Evolutionary conservation across 2,329 filamentous ascomycete genomes (phyloP).

Genomic region (Fusarium liriodendri): DNA sequence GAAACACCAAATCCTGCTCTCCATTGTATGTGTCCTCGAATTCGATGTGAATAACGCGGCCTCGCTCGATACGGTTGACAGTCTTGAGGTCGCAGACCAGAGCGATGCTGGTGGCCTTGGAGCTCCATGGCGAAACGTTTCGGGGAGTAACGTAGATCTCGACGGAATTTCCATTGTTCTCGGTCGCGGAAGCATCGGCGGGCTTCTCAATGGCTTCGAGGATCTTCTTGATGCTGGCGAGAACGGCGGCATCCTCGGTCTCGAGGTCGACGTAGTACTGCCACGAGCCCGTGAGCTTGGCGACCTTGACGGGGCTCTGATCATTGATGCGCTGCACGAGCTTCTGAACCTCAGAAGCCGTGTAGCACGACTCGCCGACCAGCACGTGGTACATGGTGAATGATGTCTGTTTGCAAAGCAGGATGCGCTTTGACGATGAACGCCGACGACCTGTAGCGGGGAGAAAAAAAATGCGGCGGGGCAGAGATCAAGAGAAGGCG

Average conservation of each 20-base stretch:
- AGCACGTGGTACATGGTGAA: constrained; percentile 52
- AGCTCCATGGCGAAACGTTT: constrained; percentile 96
- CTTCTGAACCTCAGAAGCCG: constrained; percentile 56
- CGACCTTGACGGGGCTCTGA: constrained; percentile 57
- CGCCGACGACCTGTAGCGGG: constrained; percentile 29
- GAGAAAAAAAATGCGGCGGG: constrained; percentile 39
- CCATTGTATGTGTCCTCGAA: constrained; percentile 62
- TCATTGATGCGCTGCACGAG: constrained; percentile 58
- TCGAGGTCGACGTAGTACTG: constrained; percentile 75
- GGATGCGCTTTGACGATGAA: constrained; percentile 41
- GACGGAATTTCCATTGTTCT: constrained; percentile 57
- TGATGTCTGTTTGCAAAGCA: constrained; percentile 40
- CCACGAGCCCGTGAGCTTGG: constrained; percentile 64
- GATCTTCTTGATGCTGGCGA: constrained; percentile 61
- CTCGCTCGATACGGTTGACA: constrained; percentile 85
- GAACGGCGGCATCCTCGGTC: constrained; percentile 45
- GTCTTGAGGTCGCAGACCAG: constrained; percentile 86
- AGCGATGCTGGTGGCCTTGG: constrained; percentile 93
- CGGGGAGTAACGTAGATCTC: constrained; percentile 83
- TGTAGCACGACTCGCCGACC: constrained; percentile 62
- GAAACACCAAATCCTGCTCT: constrained; percentile 64
- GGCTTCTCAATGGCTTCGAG: constrained; percentile 54
- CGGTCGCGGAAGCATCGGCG: constrained; percentile 41
- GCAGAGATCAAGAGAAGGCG: constrained; percentile 24
- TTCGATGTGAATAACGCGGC: constrained; percentile 78